phyloP scores from a whole-genome alignment of 2,329 filamentous ascomycete species.

The Hymenoscyphus fructigenus region DNA sequence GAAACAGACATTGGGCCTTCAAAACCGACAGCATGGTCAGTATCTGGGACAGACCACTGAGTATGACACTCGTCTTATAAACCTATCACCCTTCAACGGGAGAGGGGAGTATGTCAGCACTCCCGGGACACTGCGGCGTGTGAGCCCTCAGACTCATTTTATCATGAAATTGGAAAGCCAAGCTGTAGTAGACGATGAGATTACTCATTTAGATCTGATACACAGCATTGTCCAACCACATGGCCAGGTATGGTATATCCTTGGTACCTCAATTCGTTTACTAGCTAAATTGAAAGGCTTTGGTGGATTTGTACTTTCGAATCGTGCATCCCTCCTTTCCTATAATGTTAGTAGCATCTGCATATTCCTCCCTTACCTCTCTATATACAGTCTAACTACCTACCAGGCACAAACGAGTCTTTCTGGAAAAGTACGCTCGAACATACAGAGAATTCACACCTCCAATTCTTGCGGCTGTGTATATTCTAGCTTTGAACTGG shows the following conservation, averaged over 20 bases:
- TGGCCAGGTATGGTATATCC: conserved; percentile 16
- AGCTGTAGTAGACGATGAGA: conserved; percentile 46
- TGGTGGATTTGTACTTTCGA: conserved; percentile 36
- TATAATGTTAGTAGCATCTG: conserved; percentile 35
- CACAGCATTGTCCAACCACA: conserved; percentile 31
- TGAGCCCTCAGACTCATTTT: conserved; percentile 74
- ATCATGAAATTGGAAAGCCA: conserved; percentile 72
- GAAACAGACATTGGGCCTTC: conserved; percentile 69
- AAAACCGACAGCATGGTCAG: conserved; percentile 73
- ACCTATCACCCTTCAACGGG: conserved; percentile 74
- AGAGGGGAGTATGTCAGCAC: conserved; percentile 74
- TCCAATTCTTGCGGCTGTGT: conserved; percentile 74
- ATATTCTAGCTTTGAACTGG: conserved; percentile 85
- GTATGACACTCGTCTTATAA: conserved; percentile 78
- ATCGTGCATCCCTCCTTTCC: conserved; percentile 51
- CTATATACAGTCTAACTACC: background rate
- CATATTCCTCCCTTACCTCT: no score
- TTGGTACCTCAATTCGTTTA: background rate
- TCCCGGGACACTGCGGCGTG: conserved; percentile 66
- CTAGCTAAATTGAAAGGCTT: conserved; percentile 8
- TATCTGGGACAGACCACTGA: conserved; percentile 79
- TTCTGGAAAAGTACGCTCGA: conserved; percentile 58
- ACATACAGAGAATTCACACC: conserved; percentile 59
- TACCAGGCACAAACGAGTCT: conserved; percentile 54
- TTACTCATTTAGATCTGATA: conserved; percentile 32